Evolutionary conservation across 768 basidiomycete species (phyloP), one percentile per base, ranked within the genome.

Genomic region (Hygrophorus pudorinus): DNA sequence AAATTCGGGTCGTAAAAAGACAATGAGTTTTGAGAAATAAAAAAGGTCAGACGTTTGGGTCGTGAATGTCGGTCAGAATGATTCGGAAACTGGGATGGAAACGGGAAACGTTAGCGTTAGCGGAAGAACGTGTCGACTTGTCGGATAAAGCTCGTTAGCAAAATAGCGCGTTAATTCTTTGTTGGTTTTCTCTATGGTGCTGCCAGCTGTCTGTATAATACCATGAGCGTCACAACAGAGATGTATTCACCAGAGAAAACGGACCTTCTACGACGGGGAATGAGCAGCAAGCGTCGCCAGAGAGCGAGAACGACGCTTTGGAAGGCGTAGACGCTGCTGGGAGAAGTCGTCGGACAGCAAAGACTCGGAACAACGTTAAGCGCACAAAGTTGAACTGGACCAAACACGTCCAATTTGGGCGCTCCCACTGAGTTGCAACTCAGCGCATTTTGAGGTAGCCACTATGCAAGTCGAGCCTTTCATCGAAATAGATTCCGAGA

Each of bases 111-210:
- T n/a, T n/a, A n/a, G n/a, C n/a, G n/a, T n/a, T n/a, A n/a, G n/a
- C n/a, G n/a, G n/a, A n/a, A n/a, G n/a, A n/a, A 36, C 47, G 51
- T 53, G 31, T 48, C 46, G 49, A 51, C 32, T 48, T 41, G 46
- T 44, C 44, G 49, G 46, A 41, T 32, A 30, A 53, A 53, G 51
- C 46, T 56, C 52, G 57, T 58, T 34, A 56, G 47, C 42, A 49
- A 38, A 44, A 46, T 48, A 51, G 50, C 43, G 51, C 58, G 58
- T 59, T 54, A 56, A 52, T 54, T 53, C 37, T 53, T 53, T 17
- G 20, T 30, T 13, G 13, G 6, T 30, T 42, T 42, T 42, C 13
- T 32, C 24, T 29, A 32, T 21, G 14, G 14, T 41, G 14, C 27
- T 21, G 27, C 38, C 3, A 18, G 24, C 24, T 24, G 24, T 33